Evolutionary conservation across 352 stramenopile genomes (phyloP).

Genomic region (Pythium monospermum): DNA sequence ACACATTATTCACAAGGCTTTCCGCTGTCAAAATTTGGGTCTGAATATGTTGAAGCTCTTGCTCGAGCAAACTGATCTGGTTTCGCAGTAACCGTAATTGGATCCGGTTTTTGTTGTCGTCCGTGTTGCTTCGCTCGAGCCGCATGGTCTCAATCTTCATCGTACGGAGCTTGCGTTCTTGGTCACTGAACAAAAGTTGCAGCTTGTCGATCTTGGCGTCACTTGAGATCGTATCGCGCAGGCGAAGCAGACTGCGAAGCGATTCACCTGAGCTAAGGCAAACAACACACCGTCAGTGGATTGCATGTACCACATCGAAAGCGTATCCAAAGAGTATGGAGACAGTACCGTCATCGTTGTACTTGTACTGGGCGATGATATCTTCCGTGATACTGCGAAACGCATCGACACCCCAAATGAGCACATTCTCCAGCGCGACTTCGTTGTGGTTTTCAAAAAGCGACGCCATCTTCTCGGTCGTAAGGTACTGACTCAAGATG

Average conservation of each 20-base stretch:
- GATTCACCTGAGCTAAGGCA: conserved; percentile 46
- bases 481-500: conserved; percentile 38
- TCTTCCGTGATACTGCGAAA: conserved; percentile 62
- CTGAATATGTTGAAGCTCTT: conserved; percentile 56
- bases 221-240: conserved; percentile 63
- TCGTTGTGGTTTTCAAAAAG: conserved; percentile 13
- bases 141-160: conserved; percentile 60
- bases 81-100: conserved; percentile 57
- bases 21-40: conserved; percentile 47
- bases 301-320: not conserved
- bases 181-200: conserved; percentile 31
- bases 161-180: conserved; percentile 47
- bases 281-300: not conserved
- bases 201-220: conserved; percentile 53
- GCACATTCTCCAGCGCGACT: conserved; percentile 34
- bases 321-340: too few relatives aligned
- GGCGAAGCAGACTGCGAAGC: conserved; percentile 50
- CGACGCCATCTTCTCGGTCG: conserved; percentile 26
- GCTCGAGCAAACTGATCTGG: conserved; percentile 48
- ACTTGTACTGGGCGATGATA: conserved; percentile 77
- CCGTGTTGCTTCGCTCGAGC: conserved; percentile 41
- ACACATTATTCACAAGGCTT: conserved; percentile 49
- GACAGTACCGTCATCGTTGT: conserved; percentile 67
- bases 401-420: conserved; percentile 35
- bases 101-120: conserved; percentile 43